A percentile compares a stretch with the other conserved stretches of the same genome.
These are phyloP conservation scores for Xylariaceae sp. DNA, from an alignment of 2,329 filamentous ascomycete species.

Conservation along the genomic window DNA sequence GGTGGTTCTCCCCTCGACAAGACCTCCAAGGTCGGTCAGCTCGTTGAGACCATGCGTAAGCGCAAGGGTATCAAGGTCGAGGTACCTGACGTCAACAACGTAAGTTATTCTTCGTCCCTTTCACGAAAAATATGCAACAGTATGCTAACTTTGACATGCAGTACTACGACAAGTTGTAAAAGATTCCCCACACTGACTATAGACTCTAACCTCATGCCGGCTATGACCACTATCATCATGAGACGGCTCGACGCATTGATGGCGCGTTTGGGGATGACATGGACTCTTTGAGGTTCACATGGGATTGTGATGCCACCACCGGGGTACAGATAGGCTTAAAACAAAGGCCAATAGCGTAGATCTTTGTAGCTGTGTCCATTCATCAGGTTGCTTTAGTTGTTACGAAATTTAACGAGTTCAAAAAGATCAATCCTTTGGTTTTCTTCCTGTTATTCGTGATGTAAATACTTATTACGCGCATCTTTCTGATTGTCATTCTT, in stretches of 20 bases:
- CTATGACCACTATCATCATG: constrained; percentile 39
- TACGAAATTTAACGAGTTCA: constrained; percentile 30
- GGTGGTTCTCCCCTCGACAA: constrained; percentile 87
- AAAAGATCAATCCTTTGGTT: background rate
- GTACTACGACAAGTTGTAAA: constrained; percentile 99
- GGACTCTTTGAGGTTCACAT: constrained; percentile 25
- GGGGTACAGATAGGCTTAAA: constrained; percentile 32
- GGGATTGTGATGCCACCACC: constrained; percentile 29
- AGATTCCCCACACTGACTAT: constrained; percentile 40
- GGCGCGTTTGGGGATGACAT: constrained; percentile 24
- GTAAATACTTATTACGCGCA: too few species aligned
- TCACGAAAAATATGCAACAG: background rate
- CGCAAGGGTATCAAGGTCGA: constrained; percentile 99
- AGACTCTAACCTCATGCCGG: constrained; percentile 42
- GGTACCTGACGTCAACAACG: constrained; percentile 90
- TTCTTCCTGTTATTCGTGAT: too few species aligned
- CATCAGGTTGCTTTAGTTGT: constrained; percentile 30
- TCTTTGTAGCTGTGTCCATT: constrained; percentile 30
- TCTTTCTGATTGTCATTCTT: too few species aligned
- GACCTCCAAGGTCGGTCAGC: constrained; percentile 73
- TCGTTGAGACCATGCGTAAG: constrained; percentile 90
- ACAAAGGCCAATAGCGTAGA: constrained; percentile 27
- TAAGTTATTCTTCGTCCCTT: constrained; percentile 50
- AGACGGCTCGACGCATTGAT: constrained; percentile 35
- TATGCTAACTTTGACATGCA: constrained; percentile 45